Conservation (phyloP, 768 basidiomycete species). For the Phlegmacium glaucopus region DNA sequence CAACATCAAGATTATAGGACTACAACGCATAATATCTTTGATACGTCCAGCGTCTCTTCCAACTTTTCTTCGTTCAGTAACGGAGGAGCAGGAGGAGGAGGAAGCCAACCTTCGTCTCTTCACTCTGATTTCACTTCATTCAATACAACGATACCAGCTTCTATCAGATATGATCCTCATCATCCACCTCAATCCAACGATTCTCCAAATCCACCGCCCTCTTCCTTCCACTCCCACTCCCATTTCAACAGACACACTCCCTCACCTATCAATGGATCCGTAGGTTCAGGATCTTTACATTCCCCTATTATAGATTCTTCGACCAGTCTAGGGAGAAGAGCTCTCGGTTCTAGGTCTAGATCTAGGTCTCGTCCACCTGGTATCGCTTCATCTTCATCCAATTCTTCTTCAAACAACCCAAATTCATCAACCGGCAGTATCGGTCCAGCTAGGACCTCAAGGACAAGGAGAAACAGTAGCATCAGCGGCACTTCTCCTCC, state of each 20-base stretch:
- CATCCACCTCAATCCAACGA: conserved; percentile 22
- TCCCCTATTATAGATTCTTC: conserved; percentile 9
- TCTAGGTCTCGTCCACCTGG: neutral
- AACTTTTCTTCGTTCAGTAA: conserved; percentile 7
- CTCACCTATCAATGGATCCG: conserved; percentile 26
- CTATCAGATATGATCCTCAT: conserved; percentile 48
- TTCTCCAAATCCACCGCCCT: conserved; percentile 24
- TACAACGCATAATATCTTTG: conserved; percentile 38
- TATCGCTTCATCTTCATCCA: neutral
- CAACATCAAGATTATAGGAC: conserved; percentile 24
- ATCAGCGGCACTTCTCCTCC: conserved; percentile 57
- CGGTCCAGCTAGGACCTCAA: conserved; percentile 52
- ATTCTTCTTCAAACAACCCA: conserved; percentile 3
- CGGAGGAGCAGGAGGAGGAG: conserved; percentile 20
- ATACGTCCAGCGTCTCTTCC: conserved; percentile 16
- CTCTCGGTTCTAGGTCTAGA: neutral
- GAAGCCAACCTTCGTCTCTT: conserved; percentile 14
- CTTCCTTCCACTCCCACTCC: conserved; percentile 22
- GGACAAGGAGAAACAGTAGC: conserved; percentile 57
- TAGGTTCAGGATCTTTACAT: conserved; percentile 1
- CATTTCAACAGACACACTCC: conserved; percentile 30
- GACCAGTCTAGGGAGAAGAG: neutral
- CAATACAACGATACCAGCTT: conserved; percentile 47
- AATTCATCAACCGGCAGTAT: conserved; percentile 26
- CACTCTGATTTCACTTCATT: conserved; percentile 29